Base-by-base conservation (phyloP, 345 rosid genomes). In the Turnera subulata region DNA sequence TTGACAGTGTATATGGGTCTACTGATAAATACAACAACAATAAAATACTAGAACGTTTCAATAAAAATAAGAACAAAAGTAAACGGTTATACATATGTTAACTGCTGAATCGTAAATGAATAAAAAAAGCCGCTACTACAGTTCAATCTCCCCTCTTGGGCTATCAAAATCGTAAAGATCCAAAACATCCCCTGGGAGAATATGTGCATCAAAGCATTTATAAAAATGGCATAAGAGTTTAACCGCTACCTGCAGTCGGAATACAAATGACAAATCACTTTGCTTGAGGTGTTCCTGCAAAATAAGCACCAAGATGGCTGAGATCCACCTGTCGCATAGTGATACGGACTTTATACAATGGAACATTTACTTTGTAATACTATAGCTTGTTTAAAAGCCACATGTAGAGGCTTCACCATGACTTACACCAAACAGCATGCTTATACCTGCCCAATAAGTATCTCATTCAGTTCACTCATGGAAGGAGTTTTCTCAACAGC, bases 401-500 rank as follows among this genome's bases (percentile, higher is more conserved):
- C 8, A 3, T 29, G 35, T 3, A 29, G 8, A 29, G 35, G 35
- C 35, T 29, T 29, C 35, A 29, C 35, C 8, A 29, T 8, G 8
- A 3, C 8, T 29, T 8, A 29, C 35, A 29, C 8, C 35, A 29
- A 29, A 29, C 0, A 11, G 11, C 26, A 44, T 11, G 22, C 70
- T n/a, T 42, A 33, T 82, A 90, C 97, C 92, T 90, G 95, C 35
- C 92, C 84, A 53, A 90, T 84, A 62, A 90, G 84, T 60, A 90
- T 81, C 76, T 92, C 96, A 80, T 75, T 92, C 73, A 92, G 69
- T 79, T 86, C 96, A 17, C 98, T 92, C 98, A 89, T 84, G 55
- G 96, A 89, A 70, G 98, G 95, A 66, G 98, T 89, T 78, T 73
- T 80, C 78, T 89, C 91, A 64, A 92, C 93, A 56, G 85, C 93